phyloP scores from a whole-genome alignment of 2,329 filamentous ascomycete species.

The Teratosphaeria nubilosa region DNA sequence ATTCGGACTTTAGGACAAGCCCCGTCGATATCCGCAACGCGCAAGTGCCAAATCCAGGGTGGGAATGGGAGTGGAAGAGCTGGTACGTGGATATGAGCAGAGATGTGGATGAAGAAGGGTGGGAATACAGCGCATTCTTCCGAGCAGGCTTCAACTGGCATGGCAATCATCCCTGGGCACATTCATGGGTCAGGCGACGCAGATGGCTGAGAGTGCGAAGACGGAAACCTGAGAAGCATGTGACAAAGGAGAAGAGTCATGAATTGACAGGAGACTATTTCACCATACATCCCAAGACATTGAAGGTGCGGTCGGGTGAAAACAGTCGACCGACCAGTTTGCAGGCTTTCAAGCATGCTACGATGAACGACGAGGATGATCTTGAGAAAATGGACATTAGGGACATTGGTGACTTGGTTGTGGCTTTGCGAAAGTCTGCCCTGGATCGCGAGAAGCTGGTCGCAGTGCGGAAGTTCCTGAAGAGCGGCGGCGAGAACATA shows the following conservation, averaged over 20 bases:
- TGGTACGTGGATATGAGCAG: slow-evolving; percentile 72
- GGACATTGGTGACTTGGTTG: slow-evolving; percentile 60
- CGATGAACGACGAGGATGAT: slow-evolving; percentile 33
- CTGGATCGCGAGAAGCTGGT: slow-evolving; percentile 91
- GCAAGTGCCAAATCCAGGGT: slow-evolving; percentile 86
- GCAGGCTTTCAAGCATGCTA: slow-evolving; percentile 4
- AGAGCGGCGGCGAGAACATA: slow-evolving; percentile 65
- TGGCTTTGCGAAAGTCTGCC: slow-evolving; percentile 54
- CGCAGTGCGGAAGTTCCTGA: slow-evolving; percentile 70
- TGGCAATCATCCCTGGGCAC: slow-evolving; percentile 78
- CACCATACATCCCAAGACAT: slow-evolving; percentile 45
- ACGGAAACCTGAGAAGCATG: slow-evolving; percentile 44
- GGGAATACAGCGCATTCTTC: slow-evolving; percentile 94
- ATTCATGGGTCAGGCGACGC: slow-evolving; percentile 83
- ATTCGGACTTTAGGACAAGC: slow-evolving; percentile 42
- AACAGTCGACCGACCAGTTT: slow-evolving; percentile 1
- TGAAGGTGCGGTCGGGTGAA: slow-evolving; percentile 7
- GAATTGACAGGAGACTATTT: slow-evolving; percentile 72
- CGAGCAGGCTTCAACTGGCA: slow-evolving; percentile 58
- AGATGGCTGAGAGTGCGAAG: slow-evolving; percentile 78
- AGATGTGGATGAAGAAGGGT: slow-evolving; percentile 79
- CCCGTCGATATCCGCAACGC: slow-evolving; percentile 70
- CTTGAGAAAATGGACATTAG: slow-evolving; percentile 44
- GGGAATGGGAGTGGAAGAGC: slow-evolving; percentile 74
- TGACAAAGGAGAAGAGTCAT: slow-evolving; percentile 46